A percentile compares a stretch with the other conserved stretches of the same genome.
These are phyloP conservation scores for Fraxinus angustifolia DNA, from an alignment of 305 asterid genomes.

Conservation along the genomic window DNA sequence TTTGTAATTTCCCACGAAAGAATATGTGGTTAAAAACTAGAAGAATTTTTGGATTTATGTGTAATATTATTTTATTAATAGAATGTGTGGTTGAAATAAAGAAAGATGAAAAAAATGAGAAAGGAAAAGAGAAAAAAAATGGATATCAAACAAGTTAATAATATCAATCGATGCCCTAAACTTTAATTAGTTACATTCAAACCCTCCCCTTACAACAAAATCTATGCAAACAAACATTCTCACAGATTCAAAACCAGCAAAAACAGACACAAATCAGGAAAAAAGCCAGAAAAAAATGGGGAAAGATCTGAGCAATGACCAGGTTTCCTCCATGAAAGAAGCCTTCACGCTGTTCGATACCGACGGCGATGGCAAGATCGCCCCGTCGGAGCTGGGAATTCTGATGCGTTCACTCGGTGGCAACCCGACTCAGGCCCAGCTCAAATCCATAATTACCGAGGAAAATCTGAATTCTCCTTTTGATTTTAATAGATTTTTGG, in stretches of 20 bases:
- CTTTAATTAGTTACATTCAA: too few relatives aligned
- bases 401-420: slow-evolving; percentile 97
- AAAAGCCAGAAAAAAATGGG: slow-evolving; percentile 46
- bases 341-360: slow-evolving; percentile 92
- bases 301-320: slow-evolving; percentile 59
- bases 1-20: too few relatives aligned
- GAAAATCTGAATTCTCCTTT: slow-evolving; percentile 66
- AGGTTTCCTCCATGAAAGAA: slow-evolving; percentile 78
- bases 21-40: too few relatives aligned
- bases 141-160: too few relatives aligned
- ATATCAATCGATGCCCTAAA: too few relatives aligned
- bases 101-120: too few relatives aligned
- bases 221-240: neutral
- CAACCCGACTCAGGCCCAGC: slow-evolving; percentile 89
- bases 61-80: too few relatives aligned
- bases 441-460: slow-evolving; percentile 58
- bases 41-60: too few relatives aligned
- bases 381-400: slow-evolving; percentile 93
- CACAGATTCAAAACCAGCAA: neutral
- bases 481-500: slow-evolving; percentile 72
- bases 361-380: slow-evolving; percentile 90
- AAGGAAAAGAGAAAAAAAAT: too few relatives aligned
- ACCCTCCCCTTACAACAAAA: neutral
- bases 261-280: neutral
- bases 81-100: too few relatives aligned